Base-by-base conservation (phyloP, 768 basidiomycete species). In the Boletus reticulatus region DNA sequence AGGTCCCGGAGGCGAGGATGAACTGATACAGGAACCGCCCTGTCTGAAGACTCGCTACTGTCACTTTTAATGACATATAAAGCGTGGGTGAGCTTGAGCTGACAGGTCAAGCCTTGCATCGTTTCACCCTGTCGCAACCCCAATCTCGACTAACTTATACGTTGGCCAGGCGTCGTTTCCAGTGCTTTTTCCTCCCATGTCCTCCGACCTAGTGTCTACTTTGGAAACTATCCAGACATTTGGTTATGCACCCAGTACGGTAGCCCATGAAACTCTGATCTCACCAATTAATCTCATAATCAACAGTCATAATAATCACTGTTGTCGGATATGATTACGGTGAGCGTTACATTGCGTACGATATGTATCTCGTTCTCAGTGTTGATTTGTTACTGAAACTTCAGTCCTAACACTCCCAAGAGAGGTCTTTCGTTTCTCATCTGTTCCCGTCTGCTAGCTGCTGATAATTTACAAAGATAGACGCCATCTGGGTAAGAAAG, bases 331-430 rank as follows among this genome's bases (percentile, higher is more conserved):
- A 61, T 19, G 59, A 61, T 27, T 61, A 56, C 17, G 0, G 59
- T 56, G 29, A 56, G 59, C 19, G 12, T 6, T 32, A 17, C 17
- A n/a, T 29, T 4, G 6, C 48, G 19, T 44, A 12, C 2, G 22
- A 3, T 17, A 16, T 41, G 6, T 11, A 24, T 34, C 22, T 48
- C 3, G 16, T 22, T 27, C 34, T 34, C 14, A 47, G 14, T 49
- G 2, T 2, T 16, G 11, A 11, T n/a, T n/a, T 17, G 6, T 27
- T 13, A 16, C 39, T 36, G 19, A 16, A 16, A 17, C 8, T 34
- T 10, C 27, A 62, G 62, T 56, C 31, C 62, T 62, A 37, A 62
- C 52, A 20, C 45, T 63, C 20, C 22, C 57, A 12, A 47, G 52
- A 48, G 62, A 63, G 49, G 62, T 59, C 46, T 24, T 12, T 62